Base-by-base conservation (phyloP, 148 eudicot species). In the Dysphania ambrosioides region DNA sequence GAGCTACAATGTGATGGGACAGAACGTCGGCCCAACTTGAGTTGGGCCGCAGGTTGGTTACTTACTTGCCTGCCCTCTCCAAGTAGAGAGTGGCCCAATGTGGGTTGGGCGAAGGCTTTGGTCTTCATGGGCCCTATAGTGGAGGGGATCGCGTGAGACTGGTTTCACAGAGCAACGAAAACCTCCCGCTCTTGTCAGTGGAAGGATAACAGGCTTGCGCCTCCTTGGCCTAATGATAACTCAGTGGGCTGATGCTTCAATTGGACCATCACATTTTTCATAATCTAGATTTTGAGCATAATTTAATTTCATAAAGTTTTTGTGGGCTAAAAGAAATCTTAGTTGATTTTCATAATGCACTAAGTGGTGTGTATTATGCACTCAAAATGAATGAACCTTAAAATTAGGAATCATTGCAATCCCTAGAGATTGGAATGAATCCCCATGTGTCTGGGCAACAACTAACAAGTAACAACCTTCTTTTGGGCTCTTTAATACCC, bases 41-140 rank as follows among this genome's bases (percentile, higher is more conserved):
- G 65, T 66, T n/a, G 55, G 72, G 41, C 5, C 38, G 11, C 32
- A 18, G 66, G 72, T 23, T 8, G 21, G 72, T 72, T 8, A 5
- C 5, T 0, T 16, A 36, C 72, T 53, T 18, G 66, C 70, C n/a
- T 7, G 77, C 69, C 69, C 77, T 73, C 0, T 73, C 70, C 49
- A 77, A 77, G 79, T 69, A 31, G 74, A 58, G 79, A 77, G 79
- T 12, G 60, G 79, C 19, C 31, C 15, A 38, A 44, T 47, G 74
- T 16, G 21, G 21, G 23, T 44, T 35, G 21, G 69, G 34, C 62
- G 69, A 77, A 77, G 62, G 79, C 26, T 6, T n/a, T 2, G 6
- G 2, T 47, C 15, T 13, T 0, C 32, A 0, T 31, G 73, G 62
- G 44, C 36, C 31, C 73, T 53, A 21, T 19, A 53, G 58, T 5